phyloP scores from a whole-genome alignment of 1,284 basidiomycete genomes.

The Sparassis latifolia region DNA sequence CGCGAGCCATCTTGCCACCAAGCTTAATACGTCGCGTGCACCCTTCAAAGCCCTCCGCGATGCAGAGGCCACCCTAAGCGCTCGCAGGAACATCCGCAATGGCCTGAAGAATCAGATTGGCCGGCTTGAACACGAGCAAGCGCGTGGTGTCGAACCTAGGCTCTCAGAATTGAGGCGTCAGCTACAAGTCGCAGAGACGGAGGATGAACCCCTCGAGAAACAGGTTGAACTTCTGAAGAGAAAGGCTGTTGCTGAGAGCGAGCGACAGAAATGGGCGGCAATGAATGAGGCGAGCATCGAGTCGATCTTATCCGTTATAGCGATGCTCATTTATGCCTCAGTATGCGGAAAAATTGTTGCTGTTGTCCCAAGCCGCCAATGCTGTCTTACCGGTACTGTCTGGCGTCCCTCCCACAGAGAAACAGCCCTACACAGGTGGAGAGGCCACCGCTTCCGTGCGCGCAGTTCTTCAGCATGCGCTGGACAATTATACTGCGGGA shows the following conservation, averaged over 20 bases:
- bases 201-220: conserved; percentile 59
- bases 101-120: conserved; percentile 54
- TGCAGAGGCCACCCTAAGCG: conserved; percentile 54
- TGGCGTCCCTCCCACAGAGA: conserved; percentile 48
- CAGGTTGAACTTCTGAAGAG: conserved; percentile 67
- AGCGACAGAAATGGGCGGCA: conserved; percentile 69
- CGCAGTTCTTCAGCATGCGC: conserved; percentile 66
- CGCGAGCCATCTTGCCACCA: conserved; percentile 48
- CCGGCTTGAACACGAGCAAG: conserved; percentile 57
- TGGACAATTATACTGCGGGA: conserved; percentile 71
- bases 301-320: background rate
- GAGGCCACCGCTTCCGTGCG: conserved; percentile 60
- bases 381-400: conserved; percentile 57
- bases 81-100: conserved; percentile 53
- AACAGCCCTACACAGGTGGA: conserved; percentile 51
- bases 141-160: conserved; percentile 52
- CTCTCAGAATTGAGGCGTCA: conserved; percentile 60
- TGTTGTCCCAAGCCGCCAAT: conserved; percentile 62
- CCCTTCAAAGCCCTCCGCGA: conserved; percentile 67
- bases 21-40: conserved; percentile 53
- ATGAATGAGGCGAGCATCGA: conserved; percentile 53
- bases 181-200: conserved; percentile 52
- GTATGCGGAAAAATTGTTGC: conserved; percentile 73
- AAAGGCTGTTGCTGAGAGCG: conserved; percentile 66
- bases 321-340: conserved; percentile 18